Evolutionary conservation across 2,329 filamentous ascomycete species (phyloP).

Genomic region (Lachnellula suecica): DNA sequence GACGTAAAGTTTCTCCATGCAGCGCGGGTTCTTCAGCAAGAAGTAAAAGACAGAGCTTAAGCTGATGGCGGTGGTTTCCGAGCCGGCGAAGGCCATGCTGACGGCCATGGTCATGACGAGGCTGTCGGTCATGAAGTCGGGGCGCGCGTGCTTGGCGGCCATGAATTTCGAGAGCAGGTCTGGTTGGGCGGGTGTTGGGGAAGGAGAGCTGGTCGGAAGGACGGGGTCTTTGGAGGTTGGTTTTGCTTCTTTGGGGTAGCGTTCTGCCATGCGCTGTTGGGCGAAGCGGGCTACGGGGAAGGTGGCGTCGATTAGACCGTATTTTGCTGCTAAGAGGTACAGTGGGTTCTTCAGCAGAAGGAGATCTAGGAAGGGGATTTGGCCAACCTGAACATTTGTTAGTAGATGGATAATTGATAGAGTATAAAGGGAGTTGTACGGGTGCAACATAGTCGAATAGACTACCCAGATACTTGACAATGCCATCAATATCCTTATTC

Average conservation of each 20-base stretch:
- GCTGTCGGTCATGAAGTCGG: constrained; percentile 69
- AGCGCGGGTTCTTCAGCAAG: constrained; percentile 61
- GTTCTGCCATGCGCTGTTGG: constrained; percentile 63
- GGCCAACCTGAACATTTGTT: constrained; percentile 57
- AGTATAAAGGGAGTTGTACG: constrained; percentile 37
- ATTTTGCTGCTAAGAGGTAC: constrained; percentile 65
- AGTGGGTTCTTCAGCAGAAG: constrained; percentile 75
- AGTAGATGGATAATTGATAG: background rate
- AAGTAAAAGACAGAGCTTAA: constrained; percentile 73
- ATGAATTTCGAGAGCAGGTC: constrained; percentile 74
- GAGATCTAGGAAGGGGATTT: constrained; percentile 71
- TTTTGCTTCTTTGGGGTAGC: constrained; percentile 39
- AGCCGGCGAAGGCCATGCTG: constrained; percentile 73
- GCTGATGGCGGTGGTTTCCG: constrained; percentile 77
- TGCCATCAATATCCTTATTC: constrained; percentile 74
- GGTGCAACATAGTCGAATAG: constrained; percentile 72
- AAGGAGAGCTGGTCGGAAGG: constrained; percentile 20
- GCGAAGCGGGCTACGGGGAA: constrained; percentile 76
- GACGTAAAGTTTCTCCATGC: constrained; percentile 52
- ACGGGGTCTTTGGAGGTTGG: constrained; percentile 2
- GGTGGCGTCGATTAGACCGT: constrained; percentile 65
- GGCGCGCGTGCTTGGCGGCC: constrained; percentile 63
- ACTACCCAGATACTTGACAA: constrained; percentile 61
- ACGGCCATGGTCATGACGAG: constrained; percentile 70
- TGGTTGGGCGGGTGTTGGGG: constrained; percentile 8